Base-by-base conservation (phyloP, 805 yeast species). In the Candida sonorensis region DNA sequence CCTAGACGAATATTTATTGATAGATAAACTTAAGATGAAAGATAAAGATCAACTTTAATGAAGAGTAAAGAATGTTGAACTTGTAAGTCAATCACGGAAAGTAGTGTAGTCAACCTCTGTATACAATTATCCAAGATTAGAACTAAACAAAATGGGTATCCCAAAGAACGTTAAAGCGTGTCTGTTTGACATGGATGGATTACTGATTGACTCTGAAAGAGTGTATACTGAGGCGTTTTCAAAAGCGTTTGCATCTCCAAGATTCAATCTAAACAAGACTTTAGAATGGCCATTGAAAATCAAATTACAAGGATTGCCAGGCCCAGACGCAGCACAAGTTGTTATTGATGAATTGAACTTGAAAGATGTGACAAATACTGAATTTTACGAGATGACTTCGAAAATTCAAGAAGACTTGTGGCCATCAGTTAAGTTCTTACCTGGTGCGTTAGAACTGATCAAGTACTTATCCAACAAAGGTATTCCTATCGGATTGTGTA, bases 241-340 rank as follows among this genome's bases (percentile, higher is more conserved):
- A 30, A 79, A 75, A 33, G 57, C 84, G 3, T 65, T 92, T 17
- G 72, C 75, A 10, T 13, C 24, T 7, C 62, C 66, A 34, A 42
- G 41, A 9, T 81, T 74, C 50, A 84, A 81, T 8, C 32, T 35
- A n/a, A 22, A 38, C 5, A 82, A 79, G 50, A 94, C 94, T 0
- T 67, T 82, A 42, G 80, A 92, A 0, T 90, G 97, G 97, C 94
- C 84, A 42, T 72, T 88, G 30, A 92, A 92, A 58, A 67, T 86
- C 40, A 69, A 80, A 42, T 61, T 92, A 17, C 97, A 92, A 62
- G 98, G 98, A 1, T 66, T 85, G 27, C 97, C 97, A 1, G 97
- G 95, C 0, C 70, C 77, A 1, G 80, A 71, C 23, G 84, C 95
- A 6, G 67, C 79, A 11, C 66, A 67, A 33, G 63, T 69, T 24